These are phyloP conservation scores for Chernovozyma sophiae-reginae DNA, from an alignment of 1,139 yeast genomes.

Conservation along the genomic window DNA sequence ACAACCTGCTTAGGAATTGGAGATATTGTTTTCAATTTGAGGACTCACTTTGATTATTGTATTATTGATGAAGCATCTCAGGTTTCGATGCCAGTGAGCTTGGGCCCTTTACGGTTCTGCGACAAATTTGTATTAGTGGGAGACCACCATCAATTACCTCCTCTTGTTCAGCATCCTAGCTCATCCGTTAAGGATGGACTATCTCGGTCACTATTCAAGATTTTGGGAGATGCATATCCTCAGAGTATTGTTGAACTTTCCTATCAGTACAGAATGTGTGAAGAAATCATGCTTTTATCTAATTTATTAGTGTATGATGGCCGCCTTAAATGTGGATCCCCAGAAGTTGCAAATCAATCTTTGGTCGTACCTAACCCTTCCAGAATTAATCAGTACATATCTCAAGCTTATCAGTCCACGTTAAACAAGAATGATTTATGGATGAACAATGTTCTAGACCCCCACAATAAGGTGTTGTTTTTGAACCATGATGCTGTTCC, in stretches of 20 bases:
- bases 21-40: conserved; percentile 54
- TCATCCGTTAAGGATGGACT: conserved; percentile 58
- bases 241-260: conserved; percentile 68
- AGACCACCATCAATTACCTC: conserved; percentile 90
- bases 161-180: conserved; percentile 63
- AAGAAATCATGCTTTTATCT: conserved; percentile 79
- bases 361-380: conserved; percentile 44
- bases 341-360: conserved; percentile 53
- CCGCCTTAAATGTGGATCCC: conserved; percentile 69
- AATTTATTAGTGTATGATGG: conserved; percentile 77
- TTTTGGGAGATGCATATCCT: conserved; percentile 69
- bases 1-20: conserved; percentile 80
- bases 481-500: conserved; percentile 70
- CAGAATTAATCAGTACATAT: conserved; percentile 11
- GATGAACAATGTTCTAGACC: conserved; percentile 29
- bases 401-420: conserved; percentile 3
- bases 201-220: conserved; percentile 73
- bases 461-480: conserved; percentile 59
- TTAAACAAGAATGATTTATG: conserved; percentile 17
- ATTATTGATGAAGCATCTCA: conserved; percentile 97
- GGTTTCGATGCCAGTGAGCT: conserved; percentile 81
- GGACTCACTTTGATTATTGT: conserved; percentile 79
- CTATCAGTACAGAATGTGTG: conserved; percentile 89
- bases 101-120: conserved; percentile 81
- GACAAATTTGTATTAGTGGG: conserved; percentile 87